These are phyloP conservation scores for Neoarthrinium moseri DNA, from an alignment of 2,329 filamentous ascomycete genomes.

Conservation along the genomic window DNA sequence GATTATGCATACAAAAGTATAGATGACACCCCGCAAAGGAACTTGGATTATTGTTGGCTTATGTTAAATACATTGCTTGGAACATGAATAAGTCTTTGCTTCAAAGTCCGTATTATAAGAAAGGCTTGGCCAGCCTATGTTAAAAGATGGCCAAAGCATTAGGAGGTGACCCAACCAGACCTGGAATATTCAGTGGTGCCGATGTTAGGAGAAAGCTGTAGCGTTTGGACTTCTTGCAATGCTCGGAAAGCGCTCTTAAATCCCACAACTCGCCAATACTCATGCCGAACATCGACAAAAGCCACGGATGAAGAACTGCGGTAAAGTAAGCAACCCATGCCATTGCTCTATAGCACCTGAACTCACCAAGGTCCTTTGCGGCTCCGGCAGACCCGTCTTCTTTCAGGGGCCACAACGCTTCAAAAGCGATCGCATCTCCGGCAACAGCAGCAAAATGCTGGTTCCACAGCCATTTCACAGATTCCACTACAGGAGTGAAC, in stretches of 20 bases:
- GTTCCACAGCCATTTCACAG: conserved; percentile 67
- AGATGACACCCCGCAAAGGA: no score
- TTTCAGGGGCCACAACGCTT: conserved; percentile 57
- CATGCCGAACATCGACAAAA: conserved; percentile 52
- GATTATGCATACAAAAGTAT: no score
- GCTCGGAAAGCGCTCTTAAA: conserved; percentile 49
- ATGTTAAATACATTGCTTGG: no score
- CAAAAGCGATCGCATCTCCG: conserved; percentile 62
- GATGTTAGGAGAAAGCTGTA: conserved; percentile 65
- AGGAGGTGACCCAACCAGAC: conserved; percentile 46
- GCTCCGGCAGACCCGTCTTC: conserved; percentile 33
- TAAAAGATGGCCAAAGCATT: conserved; percentile 48
- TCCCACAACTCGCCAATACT: conserved; percentile 56
- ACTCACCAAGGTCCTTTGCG: conserved; percentile 37
- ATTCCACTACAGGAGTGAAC: no score
- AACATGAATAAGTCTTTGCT: no score
- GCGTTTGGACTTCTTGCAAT: conserved; percentile 49
- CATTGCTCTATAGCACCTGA: neutral
- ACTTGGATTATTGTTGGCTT: no score
- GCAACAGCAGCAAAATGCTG: conserved; percentile 66
- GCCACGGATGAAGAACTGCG: conserved; percentile 44
- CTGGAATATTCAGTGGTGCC: conserved; percentile 56
- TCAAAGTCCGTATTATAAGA: no score
- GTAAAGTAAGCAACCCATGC: conserved; percentile 2
- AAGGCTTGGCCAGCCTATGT: no score